Conservation (phyloP, 1,139 yeast genomes). For the Pichia sp. region DNA sequence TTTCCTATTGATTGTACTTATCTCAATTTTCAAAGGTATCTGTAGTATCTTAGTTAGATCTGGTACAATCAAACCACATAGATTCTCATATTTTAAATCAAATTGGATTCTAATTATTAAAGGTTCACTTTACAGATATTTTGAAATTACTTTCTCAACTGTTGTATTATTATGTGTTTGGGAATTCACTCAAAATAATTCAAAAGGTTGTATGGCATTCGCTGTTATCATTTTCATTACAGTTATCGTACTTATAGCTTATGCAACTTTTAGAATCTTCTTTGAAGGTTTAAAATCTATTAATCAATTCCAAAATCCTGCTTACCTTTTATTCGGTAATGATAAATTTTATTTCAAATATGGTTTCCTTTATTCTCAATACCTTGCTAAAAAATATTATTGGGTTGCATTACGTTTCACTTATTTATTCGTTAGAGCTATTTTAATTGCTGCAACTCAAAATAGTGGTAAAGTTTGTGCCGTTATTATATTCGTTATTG, state of each 20-base stretch:
- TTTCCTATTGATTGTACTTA: slow-evolving; percentile 56
- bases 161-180: slow-evolving; percentile 74
- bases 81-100: slow-evolving; percentile 69
- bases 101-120: slow-evolving; percentile 78
- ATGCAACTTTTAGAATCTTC: slow-evolving; percentile 69
- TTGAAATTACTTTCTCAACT: slow-evolving; percentile 81
- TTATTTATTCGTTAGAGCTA: slow-evolving; percentile 66
- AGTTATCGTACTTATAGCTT: slow-evolving; percentile 51
- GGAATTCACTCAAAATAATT: slow-evolving; percentile 80
- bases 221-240: slow-evolving; percentile 56
- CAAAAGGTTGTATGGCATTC: slow-evolving; percentile 73
- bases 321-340: slow-evolving; percentile 84
- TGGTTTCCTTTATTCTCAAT: slow-evolving; percentile 91
- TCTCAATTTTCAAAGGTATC: slow-evolving; percentile 65
- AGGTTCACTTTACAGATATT: slow-evolving; percentile 80
- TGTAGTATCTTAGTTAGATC: slow-evolving; percentile 63
- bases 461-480: slow-evolving; percentile 74
- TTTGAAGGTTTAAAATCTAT: slow-evolving; percentile 66
- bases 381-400: slow-evolving; percentile 80
- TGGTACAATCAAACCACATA: slow-evolving; percentile 52
- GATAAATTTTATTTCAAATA: slow-evolving; percentile 71
- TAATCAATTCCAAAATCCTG: slow-evolving; percentile 78
- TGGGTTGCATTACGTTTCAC: slow-evolving; percentile 60
- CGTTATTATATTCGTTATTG: slow-evolving; percentile 66
- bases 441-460: slow-evolving; percentile 85